These are phyloP conservation scores for Strobilomyces confusus DNA, from an alignment of 768 basidiomycete species.

Conservation along the genomic window DNA sequence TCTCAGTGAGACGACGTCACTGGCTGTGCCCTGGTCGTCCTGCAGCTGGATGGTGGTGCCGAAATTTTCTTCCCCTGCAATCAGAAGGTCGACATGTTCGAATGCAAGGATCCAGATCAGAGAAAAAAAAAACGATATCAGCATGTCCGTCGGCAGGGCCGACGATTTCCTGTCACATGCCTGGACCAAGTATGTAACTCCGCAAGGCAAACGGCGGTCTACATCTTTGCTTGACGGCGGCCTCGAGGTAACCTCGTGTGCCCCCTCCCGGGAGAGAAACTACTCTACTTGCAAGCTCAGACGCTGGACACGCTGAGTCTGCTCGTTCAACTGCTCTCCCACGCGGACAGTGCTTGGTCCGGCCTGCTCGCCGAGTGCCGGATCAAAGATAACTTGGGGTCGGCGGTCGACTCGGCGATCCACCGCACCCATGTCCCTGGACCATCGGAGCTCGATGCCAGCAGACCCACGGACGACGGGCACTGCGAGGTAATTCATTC, in stretches of 20 bases:
- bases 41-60: neutral
- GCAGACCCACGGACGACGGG: too few species aligned
- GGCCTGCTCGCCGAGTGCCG: neutral
- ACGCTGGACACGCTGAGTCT: neutral
- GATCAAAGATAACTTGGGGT: neutral
- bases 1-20: neutral
- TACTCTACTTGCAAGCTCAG: conserved; percentile 10
- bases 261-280: conserved; percentile 9
- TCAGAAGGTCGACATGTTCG: neutral
- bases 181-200: too few species aligned
- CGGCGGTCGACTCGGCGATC: neutral
- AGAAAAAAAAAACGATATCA: conserved; percentile 11
- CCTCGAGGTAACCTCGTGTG: conserved; percentile 27
- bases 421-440: neutral
- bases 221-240: conserved; percentile 6
- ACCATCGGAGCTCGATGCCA: too few species aligned
- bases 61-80: conserved; percentile 7
- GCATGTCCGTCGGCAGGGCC: conserved; percentile 20
- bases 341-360: conserved; percentile 1
- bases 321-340: neutral
- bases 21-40: neutral
- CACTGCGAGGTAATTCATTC: too few species aligned
- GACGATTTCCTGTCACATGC: conserved; percentile 8
- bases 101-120: neutral
- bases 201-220: conserved; percentile 8